phyloP scores from a whole-genome alignment of 768 basidiomycete species.

The Tephrocybe sp. region DNA sequence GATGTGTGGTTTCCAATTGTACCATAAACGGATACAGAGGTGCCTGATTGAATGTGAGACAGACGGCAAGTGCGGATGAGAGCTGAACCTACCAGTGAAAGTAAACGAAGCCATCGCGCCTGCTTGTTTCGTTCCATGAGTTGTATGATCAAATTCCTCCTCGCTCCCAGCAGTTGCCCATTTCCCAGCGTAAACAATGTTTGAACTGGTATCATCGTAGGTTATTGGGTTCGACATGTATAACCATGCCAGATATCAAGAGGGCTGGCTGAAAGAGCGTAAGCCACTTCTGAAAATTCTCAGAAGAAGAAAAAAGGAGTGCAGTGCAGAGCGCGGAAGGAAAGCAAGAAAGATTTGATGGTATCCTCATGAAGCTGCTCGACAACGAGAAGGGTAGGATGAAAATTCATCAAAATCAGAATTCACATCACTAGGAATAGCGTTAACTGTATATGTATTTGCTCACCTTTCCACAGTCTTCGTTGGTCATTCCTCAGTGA shows the following conservation, averaged over 20 bases:
- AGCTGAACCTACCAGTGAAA: slow-evolving; percentile 18
- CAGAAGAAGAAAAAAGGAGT: neutral
- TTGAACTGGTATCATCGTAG: slow-evolving; percentile 5
- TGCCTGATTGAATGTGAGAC: slow-evolving; percentile 6
- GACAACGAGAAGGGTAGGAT: no score
- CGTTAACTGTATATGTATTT: no score
- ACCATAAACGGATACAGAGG: slow-evolving; percentile 16
- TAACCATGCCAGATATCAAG: neutral
- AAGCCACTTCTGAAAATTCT: neutral
- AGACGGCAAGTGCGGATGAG: neutral
- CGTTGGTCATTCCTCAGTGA: no score
- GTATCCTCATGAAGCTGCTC: neutral
- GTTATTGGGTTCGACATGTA: neutral
- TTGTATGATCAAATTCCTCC: slow-evolving; percentile 7
- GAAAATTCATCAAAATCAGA: no score
- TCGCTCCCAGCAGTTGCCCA: slow-evolving; percentile 7
- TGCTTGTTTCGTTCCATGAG: slow-evolving; percentile 15
- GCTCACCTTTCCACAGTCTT: no score
- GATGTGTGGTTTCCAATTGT: slow-evolving; percentile 2
- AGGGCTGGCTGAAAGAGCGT: neutral
- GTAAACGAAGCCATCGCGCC: slow-evolving; percentile 21
- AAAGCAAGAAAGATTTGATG: neutral
- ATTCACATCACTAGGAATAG: no score
- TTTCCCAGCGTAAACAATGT: slow-evolving; percentile 3
- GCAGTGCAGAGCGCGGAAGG: neutral